Evolutionary conservation across 225 moss, liverwort and hornwort genomes (phyloP).

Genomic region (Sphagnum contortum): DNA sequence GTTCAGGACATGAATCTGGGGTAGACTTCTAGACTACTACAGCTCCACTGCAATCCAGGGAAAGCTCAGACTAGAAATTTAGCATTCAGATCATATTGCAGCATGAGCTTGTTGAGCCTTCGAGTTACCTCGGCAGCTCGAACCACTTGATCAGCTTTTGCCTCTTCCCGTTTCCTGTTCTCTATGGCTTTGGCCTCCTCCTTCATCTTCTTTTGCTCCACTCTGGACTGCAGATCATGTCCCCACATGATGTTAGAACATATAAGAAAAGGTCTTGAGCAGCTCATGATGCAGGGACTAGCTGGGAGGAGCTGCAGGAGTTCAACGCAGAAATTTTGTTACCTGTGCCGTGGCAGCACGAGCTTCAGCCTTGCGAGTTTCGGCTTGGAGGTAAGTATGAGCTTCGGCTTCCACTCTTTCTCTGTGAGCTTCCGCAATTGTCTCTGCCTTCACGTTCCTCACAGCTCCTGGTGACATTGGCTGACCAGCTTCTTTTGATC

Average conservation of each 20-base stretch:
- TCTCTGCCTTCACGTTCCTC: slow-evolving; percentile 4
- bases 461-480: not conserved
- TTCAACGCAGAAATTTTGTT: too few relatives aligned
- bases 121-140: slow-evolving; percentile 26
- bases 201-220: slow-evolving; percentile 40
- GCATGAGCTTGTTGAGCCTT: too few relatives aligned
- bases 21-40: too few relatives aligned
- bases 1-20: too few relatives aligned
- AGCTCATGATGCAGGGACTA: too few relatives aligned
- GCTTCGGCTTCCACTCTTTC: slow-evolving; percentile 1
- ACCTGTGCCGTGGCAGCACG: slow-evolving; percentile 1
- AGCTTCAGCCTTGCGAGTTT: slow-evolving; percentile 7
- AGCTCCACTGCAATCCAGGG: too few relatives aligned
- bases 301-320: too few relatives aligned
- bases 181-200: slow-evolving; percentile 34
- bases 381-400: slow-evolving; percentile 1
- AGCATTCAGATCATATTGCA: too few relatives aligned
- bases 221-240: slow-evolving; percentile 21
- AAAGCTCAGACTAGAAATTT: too few relatives aligned
- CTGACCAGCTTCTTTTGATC: too few relatives aligned
- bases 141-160: slow-evolving; percentile 26
- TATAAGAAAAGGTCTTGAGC: too few relatives aligned
- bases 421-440: slow-evolving; percentile 3
- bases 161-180: slow-evolving; percentile 35
- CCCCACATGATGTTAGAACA: too few relatives aligned